Evolutionary conservation across 176 grass and related monocot genomes (phyloP).

Genomic region (Aegilops sharonensis): DNA sequence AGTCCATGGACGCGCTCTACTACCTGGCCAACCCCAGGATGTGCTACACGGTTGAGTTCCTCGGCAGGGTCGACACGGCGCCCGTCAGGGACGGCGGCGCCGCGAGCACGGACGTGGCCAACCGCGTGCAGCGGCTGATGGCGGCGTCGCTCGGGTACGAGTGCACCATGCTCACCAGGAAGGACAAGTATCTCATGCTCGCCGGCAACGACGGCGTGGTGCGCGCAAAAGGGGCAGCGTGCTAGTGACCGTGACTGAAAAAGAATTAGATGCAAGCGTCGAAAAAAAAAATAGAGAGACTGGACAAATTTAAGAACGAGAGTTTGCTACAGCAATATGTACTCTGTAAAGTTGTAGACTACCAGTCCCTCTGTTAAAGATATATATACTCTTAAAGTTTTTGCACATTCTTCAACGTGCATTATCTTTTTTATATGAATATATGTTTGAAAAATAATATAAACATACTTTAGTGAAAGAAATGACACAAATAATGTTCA

Average conservation of each 20-base stretch:
- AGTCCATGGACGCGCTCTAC: conserved; percentile 64
- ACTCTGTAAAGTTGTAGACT: not conserved
- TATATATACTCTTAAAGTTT: not conserved
- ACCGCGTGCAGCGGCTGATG: conserved; percentile 49
- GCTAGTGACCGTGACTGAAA: not conserved
- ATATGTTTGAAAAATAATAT: no score
- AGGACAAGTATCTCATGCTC: conserved; percentile 80
- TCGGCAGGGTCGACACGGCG: conserved; percentile 40
- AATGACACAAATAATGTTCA: no score
- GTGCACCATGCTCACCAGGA: conserved; percentile 72
- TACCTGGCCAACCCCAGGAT: conserved; percentile 55
- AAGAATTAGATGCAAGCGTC: not conserved
- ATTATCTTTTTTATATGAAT: not conserved
- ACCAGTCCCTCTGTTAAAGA: not conserved
- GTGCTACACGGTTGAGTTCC: conserved; percentile 59
- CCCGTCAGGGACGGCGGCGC: not conserved
- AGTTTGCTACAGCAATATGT: not conserved
- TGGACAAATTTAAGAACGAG: not conserved
- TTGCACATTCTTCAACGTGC: not conserved
- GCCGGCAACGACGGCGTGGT: conserved; percentile 65
- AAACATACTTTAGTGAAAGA: no score
- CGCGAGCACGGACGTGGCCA: conserved; percentile 50
- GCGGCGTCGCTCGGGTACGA: conserved; percentile 59
- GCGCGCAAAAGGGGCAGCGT: not conserved
- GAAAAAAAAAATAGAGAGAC: not conserved